Evolutionary conservation across 495 filamentous ascomycete species (phyloP).

Genomic region (Hypomontagnella monticulosa): DNA sequence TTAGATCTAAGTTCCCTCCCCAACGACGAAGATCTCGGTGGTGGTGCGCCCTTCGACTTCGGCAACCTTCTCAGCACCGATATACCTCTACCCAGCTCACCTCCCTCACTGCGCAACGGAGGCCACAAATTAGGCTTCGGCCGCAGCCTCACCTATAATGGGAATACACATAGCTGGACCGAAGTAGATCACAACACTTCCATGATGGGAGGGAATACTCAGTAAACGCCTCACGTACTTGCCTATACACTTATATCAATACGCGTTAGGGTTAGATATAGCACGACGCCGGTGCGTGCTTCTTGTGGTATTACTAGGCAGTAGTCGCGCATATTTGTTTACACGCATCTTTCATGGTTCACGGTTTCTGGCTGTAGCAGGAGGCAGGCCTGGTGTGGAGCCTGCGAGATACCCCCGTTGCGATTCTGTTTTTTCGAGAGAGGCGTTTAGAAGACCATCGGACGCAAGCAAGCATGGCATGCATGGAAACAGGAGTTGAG

Average conservation of each 20-base stretch:
- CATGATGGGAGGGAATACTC: neutral
- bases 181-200: neutral
- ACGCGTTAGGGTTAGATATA: neutral
- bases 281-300: too few relatives aligned
- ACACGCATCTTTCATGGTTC: too few relatives aligned
- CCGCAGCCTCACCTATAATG: conserved; percentile 22
- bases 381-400: neutral
- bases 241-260: neutral
- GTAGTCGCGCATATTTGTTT: too few relatives aligned
- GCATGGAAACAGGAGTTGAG: too few relatives aligned
- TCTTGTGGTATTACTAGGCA: too few relatives aligned
- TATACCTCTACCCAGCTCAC: conserved; percentile 62
- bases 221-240: neutral
- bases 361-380: too few relatives aligned
- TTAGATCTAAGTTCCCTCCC: conserved; percentile 54
- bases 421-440: too few relatives aligned
- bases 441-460: too few relatives aligned
- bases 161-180: conserved; percentile 1
- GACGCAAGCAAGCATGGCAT: too few relatives aligned
- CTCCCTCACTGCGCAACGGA: conserved; percentile 49
- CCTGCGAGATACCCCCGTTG: neutral
- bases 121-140: conserved; percentile 21
- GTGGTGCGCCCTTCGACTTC: conserved; percentile 50
- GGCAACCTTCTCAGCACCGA: conserved; percentile 60
- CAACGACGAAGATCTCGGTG: conserved; percentile 49